Evolutionary conservation across 345 rosid genomes (phyloP).

Genomic region (Euphorbia tirucalli): DNA sequence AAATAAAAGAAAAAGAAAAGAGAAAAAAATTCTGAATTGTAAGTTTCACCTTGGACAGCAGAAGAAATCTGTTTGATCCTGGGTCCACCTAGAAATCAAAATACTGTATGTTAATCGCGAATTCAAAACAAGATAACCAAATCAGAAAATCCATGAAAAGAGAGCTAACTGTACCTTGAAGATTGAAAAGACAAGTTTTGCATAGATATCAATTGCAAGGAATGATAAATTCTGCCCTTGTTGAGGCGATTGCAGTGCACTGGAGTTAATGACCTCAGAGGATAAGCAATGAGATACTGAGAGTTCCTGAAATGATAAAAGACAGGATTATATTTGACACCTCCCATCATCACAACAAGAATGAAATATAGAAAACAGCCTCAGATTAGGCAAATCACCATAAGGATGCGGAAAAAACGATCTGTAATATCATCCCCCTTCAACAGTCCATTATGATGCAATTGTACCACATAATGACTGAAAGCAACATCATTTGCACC

Average conservation of each 20-base stretch:
- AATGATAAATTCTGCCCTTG: constrained; percentile 71
- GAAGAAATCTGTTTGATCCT: constrained; percentile 61
- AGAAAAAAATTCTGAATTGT: background rate
- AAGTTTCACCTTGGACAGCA: constrained; percentile 61
- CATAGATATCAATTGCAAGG: constrained; percentile 81
- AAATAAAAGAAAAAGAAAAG: background rate
- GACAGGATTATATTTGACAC: background rate
- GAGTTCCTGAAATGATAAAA: constrained; percentile 48
- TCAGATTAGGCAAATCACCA: constrained; percentile 35
- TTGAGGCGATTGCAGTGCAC: constrained; percentile 58
- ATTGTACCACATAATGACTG: constrained; percentile 53
- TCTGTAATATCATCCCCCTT: constrained; percentile 86
- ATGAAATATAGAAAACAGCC: background rate
- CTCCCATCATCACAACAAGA: background rate
- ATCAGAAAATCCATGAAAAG: background rate
- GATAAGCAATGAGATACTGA: constrained; percentile 84
- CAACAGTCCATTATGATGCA: constrained; percentile 78
- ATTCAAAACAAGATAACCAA: background rate
- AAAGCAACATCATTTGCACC: constrained; percentile 73
- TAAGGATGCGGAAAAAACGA: constrained; percentile 73
- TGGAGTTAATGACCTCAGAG: constrained; percentile 61
- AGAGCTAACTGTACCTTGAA: constrained; percentile 35
- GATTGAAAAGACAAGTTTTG: constrained; percentile 70
- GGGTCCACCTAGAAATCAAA: constrained; percentile 66
- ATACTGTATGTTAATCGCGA: constrained; percentile 7